Evolutionary conservation across 2,329 filamentous ascomycete genomes (phyloP).

Genomic region (Sporothrix sp.): DNA sequence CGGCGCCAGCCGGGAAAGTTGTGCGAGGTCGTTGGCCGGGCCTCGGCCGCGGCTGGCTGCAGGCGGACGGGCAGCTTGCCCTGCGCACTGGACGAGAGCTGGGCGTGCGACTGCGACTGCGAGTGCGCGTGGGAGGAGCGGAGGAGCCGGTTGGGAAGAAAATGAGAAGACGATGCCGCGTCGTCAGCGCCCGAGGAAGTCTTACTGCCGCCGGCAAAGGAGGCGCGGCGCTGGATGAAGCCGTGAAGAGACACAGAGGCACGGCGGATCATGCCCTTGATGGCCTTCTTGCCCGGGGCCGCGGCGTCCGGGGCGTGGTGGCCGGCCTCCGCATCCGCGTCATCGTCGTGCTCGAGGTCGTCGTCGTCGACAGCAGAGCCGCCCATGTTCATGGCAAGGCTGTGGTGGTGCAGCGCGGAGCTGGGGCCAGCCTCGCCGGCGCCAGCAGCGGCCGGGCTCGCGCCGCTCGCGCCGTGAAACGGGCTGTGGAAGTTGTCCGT

Average conservation of each 20-base stretch:
- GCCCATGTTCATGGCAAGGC: slow-evolving; percentile 9
- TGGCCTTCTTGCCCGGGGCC: slow-evolving; percentile 19
- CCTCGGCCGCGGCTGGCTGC: slow-evolving; percentile 13
- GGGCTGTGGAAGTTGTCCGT: slow-evolving; percentile 9
- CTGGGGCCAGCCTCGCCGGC: slow-evolving; percentile 6
- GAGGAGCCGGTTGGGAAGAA: slow-evolving; percentile 14
- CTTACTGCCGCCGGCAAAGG: slow-evolving; percentile 24
- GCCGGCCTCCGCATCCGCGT: slow-evolving; percentile 6
- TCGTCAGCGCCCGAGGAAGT: slow-evolving; percentile 8
- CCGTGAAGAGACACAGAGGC: slow-evolving; percentile 45
- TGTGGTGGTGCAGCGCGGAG: background rate
- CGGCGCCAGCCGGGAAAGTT: slow-evolving; percentile 39
- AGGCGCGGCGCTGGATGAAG: slow-evolving; percentile 41
- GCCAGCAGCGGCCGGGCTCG: background rate
- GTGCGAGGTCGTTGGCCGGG: slow-evolving; percentile 38
- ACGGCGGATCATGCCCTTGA: slow-evolving; percentile 45
- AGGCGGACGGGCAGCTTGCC: background rate
- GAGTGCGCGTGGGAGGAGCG: slow-evolving; percentile 26
- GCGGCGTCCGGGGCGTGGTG: background rate
- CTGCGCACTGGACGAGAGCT: background rate
- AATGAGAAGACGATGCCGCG: slow-evolving; percentile 16
- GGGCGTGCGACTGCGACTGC: slow-evolving; percentile 14
- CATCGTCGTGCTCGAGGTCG: slow-evolving; percentile 24
- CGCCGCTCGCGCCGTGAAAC: background rate
- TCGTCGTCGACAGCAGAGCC: slow-evolving; percentile 20